These are phyloP conservation scores for Yamadazyma diospyri DNA, from an alignment of 1,139 yeast genomes.

Conservation along the genomic window DNA sequence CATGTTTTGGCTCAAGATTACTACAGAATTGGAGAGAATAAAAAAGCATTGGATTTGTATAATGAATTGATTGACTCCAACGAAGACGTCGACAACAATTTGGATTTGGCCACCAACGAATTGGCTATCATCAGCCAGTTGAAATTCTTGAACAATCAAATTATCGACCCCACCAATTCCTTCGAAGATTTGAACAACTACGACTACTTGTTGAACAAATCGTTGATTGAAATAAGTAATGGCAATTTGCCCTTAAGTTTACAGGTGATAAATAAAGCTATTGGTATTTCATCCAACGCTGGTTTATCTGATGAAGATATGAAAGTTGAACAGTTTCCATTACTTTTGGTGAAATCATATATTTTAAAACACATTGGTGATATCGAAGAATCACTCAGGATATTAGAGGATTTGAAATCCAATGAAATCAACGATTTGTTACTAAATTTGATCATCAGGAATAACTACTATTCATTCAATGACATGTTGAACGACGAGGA, in stretches of 20 bases:
- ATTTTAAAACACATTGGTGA: constrained; percentile 51
- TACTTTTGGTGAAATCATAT: constrained; percentile 67
- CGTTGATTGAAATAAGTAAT: constrained; percentile 50
- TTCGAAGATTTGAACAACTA: constrained; percentile 19
- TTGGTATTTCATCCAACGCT: constrained; percentile 34
- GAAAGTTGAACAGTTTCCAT: constrained; percentile 54
- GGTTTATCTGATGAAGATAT: constrained; percentile 40
- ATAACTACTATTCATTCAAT: constrained; percentile 26
- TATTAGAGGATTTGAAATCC: constrained; percentile 26
- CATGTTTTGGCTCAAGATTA: constrained; percentile 83
- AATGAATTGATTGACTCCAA: constrained; percentile 43
- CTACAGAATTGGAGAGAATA: constrained; percentile 62
- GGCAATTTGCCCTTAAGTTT: constrained; percentile 44
- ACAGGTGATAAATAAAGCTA: constrained; percentile 48
- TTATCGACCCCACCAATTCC: constrained; percentile 5
- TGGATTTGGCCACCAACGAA: constrained; percentile 68
- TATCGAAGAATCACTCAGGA: constrained; percentile 35
- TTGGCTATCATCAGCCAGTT: constrained; percentile 64
- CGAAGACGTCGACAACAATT: constrained; percentile 29
- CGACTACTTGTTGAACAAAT: constrained; percentile 60
- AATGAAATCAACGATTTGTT: constrained; percentile 27
- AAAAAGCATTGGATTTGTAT: constrained; percentile 55
- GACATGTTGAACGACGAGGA: constrained; percentile 8
- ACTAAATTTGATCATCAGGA: constrained; percentile 30
- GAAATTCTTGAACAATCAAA: constrained; percentile 14